Evolutionary conservation across 805 yeast genomes (phyloP).

Genomic region (Jamesozyma piceae): DNA sequence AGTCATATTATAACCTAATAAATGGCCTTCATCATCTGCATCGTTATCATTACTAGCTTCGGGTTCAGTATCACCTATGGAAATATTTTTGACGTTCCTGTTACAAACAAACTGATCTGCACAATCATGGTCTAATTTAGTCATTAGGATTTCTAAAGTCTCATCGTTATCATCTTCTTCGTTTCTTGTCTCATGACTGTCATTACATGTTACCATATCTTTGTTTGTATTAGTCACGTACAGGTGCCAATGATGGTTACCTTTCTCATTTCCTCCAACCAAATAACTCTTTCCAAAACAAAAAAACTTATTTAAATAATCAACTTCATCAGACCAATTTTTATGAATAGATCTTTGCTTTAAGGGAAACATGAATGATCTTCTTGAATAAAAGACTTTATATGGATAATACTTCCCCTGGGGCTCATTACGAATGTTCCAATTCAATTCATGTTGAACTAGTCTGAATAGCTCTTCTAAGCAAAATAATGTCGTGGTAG

Average conservation of each 20-base stretch:
- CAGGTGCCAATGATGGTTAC: conserved; percentile 86
- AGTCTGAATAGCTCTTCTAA: conserved; percentile 52
- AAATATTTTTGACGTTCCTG: conserved; percentile 24
- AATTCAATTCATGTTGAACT: conserved; percentile 34
- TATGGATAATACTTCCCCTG: conserved; percentile 34
- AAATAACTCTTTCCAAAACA: conserved; percentile 54
- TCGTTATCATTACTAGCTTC: conserved; percentile 5
- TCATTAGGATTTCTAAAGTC: conserved; percentile 86
- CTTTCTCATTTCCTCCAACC: conserved; percentile 66
- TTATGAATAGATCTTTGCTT: conserved; percentile 73
- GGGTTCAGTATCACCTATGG: background rate
- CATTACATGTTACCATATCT: background rate
- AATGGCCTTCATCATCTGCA: conserved; percentile 54
- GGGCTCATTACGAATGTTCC: conserved; percentile 29
- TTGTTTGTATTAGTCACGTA: conserved; percentile 49
- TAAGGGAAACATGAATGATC: conserved; percentile 87
- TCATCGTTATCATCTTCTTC: conserved; percentile 38
- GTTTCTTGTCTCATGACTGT: conserved; percentile 4
- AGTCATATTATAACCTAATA: conserved; percentile 63
- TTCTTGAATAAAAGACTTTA: conserved; percentile 79
- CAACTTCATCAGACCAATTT: conserved; percentile 76
- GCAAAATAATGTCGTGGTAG: conserved; percentile 82
- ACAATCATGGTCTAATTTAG: conserved; percentile 53
- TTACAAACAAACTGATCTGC: conserved; percentile 52
- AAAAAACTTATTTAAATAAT: conserved; percentile 58